Evolutionary conservation across 2,329 filamentous ascomycete species (phyloP).

Genomic region (Colletotrichum navitas): DNA sequence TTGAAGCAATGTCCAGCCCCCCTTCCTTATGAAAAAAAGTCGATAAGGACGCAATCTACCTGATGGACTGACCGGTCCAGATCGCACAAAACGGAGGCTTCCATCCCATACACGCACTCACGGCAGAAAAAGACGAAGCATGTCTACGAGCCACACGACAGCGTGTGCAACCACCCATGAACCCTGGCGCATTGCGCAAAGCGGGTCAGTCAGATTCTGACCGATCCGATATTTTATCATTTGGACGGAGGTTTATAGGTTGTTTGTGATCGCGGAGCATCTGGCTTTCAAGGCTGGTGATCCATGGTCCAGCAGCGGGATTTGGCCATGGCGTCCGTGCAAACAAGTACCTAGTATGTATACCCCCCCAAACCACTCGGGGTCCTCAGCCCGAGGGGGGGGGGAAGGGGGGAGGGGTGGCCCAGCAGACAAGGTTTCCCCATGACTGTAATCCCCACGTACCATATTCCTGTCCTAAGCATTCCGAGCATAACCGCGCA

Average conservation of each 20-base stretch:
- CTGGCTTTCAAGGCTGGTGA: neutral
- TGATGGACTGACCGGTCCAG: neutral
- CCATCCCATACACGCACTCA: neutral
- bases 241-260: neutral
- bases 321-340: slow-evolving; percentile 1
- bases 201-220: neutral
- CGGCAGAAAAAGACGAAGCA: neutral
- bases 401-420: neutral
- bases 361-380: slow-evolving; percentile 12
- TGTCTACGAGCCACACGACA: neutral
- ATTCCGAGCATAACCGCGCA: neutral
- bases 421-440: slow-evolving; percentile 1
- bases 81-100: neutral
- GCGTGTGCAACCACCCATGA: neutral
- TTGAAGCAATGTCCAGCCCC: neutral
- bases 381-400: slow-evolving; percentile 3
- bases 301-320: slow-evolving; percentile 1
- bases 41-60: neutral
- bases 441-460: neutral
- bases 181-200: neutral
- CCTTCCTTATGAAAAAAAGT: neutral
- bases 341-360: neutral
- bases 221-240: neutral
- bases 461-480: neutral
- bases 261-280: neutral